These are phyloP conservation scores for Diplocarpon rosae DNA, from an alignment of 2,329 filamentous ascomycete genomes.

Conservation along the genomic window DNA sequence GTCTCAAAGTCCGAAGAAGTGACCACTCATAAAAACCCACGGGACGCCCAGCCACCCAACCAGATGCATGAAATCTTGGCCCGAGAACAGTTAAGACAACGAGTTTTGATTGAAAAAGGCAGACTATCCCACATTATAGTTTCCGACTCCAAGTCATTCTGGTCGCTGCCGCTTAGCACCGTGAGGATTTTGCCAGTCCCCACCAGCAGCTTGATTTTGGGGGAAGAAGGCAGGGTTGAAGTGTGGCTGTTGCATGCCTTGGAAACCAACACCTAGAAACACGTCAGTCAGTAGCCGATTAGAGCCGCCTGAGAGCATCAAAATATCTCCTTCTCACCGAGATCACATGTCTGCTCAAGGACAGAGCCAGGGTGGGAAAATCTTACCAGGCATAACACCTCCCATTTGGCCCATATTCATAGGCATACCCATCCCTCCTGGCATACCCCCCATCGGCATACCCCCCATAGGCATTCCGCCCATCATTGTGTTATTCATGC, in stretches of 20 bases:
- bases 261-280: slow-evolving; percentile 45
- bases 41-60: slow-evolving; percentile 15
- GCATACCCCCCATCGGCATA: slow-evolving; percentile 41
- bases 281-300: slow-evolving; percentile 1
- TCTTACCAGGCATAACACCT: slow-evolving; percentile 47
- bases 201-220: slow-evolving; percentile 34
- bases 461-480: slow-evolving; percentile 43
- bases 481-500: slow-evolving; percentile 34
- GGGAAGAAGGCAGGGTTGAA: slow-evolving; percentile 68
- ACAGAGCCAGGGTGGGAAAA: slow-evolving; percentile 13
- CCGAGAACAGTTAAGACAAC: slow-evolving; percentile 2
- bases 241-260: slow-evolving; percentile 53
- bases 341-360: neutral
- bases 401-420: slow-evolving; percentile 38
- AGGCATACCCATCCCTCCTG: slow-evolving; percentile 28
- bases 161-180: slow-evolving; percentile 69
- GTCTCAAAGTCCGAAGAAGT: neutral
- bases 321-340: neutral
- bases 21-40: neutral
- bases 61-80: slow-evolving; percentile 8
- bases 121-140: neutral
- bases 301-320: neutral
- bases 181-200: slow-evolving; percentile 68
- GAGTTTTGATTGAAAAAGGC: slow-evolving; percentile 1
- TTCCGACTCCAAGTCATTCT: slow-evolving; percentile 32